A percentile compares a stretch with the other conserved stretches of the same genome.
These are phyloP conservation scores for Cadophora gregata DNA, from an alignment of 2,329 filamentous ascomycete genomes.

Conservation along the genomic window DNA sequence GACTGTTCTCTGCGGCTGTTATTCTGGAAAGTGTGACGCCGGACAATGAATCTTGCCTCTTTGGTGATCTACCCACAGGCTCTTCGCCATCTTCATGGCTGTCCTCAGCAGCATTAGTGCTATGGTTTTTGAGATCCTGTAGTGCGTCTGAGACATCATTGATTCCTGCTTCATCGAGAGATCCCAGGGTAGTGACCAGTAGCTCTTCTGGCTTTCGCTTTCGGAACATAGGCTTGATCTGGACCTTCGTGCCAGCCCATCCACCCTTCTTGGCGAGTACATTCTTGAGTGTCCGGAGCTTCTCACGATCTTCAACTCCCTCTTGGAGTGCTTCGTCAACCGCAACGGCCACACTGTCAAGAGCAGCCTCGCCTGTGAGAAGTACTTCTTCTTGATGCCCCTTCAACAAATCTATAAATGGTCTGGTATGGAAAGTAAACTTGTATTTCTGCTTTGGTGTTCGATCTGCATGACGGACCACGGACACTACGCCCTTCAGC, in stretches of 20 bases:
- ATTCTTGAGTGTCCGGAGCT: conserved; percentile 84
- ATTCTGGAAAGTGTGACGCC: conserved; percentile 93
- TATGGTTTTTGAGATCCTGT: conserved; percentile 6
- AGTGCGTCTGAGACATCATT: conserved; percentile 23
- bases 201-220: conserved; percentile 76
- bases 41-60: conserved; percentile 82
- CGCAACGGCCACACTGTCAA: conserved; percentile 87
- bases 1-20: conserved; percentile 88
- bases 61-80: conserved; percentile 55
- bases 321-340: conserved; percentile 81
- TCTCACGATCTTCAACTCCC: conserved; percentile 82
- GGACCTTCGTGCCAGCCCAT: conserved; percentile 96
- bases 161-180: conserved; percentile 29
- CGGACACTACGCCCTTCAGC: conserved; percentile 94
- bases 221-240: conserved; percentile 99
- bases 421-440: conserved; percentile 96
- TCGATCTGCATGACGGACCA: conserved; percentile 94
- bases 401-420: conserved; percentile 92
- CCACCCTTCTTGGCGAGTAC: conserved; percentile 90
- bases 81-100: conserved; percentile 32
- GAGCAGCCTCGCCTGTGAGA: conserved; percentile 86
- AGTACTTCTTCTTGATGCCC: conserved; percentile 97
- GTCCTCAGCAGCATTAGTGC: conserved; percentile 16
- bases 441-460: conserved; percentile 99
- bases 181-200: conserved; percentile 26